These are phyloP conservation scores for Yamadazyma phyllophila DNA, from an alignment of 805 yeast genomes.

Conservation along the genomic window DNA sequence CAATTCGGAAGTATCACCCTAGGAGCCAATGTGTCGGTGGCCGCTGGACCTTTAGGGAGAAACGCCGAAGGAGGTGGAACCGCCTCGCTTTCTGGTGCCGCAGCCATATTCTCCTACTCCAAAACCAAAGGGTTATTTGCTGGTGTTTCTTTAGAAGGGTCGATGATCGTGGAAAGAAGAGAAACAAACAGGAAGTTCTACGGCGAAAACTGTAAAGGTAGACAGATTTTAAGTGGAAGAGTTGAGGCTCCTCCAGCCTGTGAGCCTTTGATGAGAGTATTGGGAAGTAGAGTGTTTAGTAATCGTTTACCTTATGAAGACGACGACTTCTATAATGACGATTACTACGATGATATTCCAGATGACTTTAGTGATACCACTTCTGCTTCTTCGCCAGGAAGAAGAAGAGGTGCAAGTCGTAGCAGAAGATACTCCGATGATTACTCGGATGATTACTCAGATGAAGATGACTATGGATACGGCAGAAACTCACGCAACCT, in stretches of 20 bases:
- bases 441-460: slow-evolving; percentile 28
- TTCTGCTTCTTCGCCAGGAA: slow-evolving; percentile 28
- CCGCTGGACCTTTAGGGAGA: slow-evolving; percentile 97
- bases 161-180: slow-evolving; percentile 93
- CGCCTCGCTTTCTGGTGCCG: slow-evolving; percentile 81
- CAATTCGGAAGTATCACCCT: slow-evolving; percentile 91
- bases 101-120: slow-evolving; percentile 91
- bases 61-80: slow-evolving; percentile 97
- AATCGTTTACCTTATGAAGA: slow-evolving; percentile 48
- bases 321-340: slow-evolving; percentile 57
- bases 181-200: slow-evolving; percentile 96
- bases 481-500: slow-evolving; percentile 18
- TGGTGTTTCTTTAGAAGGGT: slow-evolving; percentile 95
- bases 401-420: slow-evolving; percentile 19
- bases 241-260: slow-evolving; percentile 93
- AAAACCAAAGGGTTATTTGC: slow-evolving; percentile 97
- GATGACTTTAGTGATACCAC: slow-evolving; percentile 51
- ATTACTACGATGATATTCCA: slow-evolving; percentile 75
- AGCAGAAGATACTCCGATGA: slow-evolving; percentile 29
- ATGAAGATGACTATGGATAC: slow-evolving; percentile 30
- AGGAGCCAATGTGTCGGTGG: slow-evolving; percentile 92
- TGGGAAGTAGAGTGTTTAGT: slow-evolving; percentile 81
- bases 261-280: slow-evolving; percentile 80
- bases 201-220: slow-evolving; percentile 86
- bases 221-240: slow-evolving; percentile 76